Percentiles rank a stretch among this genome's conserved stretches.
Conservation (phyloP, 768 basidiomycete genomes). For the Pseudohyphozyma bogoriensis region DNA sequence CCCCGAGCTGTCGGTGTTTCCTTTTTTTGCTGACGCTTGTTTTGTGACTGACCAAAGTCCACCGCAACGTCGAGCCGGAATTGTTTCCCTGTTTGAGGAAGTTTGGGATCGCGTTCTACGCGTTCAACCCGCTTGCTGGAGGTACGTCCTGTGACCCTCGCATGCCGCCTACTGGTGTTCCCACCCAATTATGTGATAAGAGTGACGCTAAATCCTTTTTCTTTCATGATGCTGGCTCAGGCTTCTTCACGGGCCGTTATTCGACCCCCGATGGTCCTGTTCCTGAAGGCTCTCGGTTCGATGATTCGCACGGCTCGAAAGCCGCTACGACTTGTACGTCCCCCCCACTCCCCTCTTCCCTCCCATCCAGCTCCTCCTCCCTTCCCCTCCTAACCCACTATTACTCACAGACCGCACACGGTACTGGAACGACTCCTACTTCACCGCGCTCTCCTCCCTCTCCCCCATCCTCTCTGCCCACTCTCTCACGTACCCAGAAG, state of each 20-base stretch:
- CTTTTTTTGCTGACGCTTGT: background rate
- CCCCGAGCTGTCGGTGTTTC: too few species aligned
- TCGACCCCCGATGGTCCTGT: slow-evolving; percentile 34
- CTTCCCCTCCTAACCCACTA: slow-evolving; percentile 7
- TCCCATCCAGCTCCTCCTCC: background rate
- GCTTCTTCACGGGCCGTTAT: slow-evolving; percentile 43
- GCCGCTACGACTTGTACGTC: too few species aligned
- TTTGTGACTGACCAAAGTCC: too few species aligned
- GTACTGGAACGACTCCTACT: slow-evolving; percentile 44
- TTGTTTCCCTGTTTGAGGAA: slow-evolving; percentile 42
- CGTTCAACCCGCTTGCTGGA: slow-evolving; percentile 39
- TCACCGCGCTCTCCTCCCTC: slow-evolving; percentile 39
- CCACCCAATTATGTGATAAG: background rate
- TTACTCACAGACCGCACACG: slow-evolving; percentile 35
- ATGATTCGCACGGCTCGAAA: too few species aligned
- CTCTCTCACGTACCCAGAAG: slow-evolving; percentile 37
- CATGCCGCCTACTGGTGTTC: background rate
- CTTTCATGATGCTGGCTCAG: slow-evolving; percentile 22
- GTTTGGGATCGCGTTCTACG: slow-evolving; percentile 42
- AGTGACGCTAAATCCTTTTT: background rate
- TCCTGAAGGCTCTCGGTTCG: slow-evolving; percentile 53
- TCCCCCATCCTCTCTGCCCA: slow-evolving; percentile 41
- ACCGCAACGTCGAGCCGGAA: slow-evolving; percentile 42
- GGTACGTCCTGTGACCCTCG: slow-evolving; percentile 31
- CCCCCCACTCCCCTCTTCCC: slow-evolving; percentile 29